Conservation (phyloP, 495 filamentous ascomycete genomes). For the Viridothelium virens region DNA sequence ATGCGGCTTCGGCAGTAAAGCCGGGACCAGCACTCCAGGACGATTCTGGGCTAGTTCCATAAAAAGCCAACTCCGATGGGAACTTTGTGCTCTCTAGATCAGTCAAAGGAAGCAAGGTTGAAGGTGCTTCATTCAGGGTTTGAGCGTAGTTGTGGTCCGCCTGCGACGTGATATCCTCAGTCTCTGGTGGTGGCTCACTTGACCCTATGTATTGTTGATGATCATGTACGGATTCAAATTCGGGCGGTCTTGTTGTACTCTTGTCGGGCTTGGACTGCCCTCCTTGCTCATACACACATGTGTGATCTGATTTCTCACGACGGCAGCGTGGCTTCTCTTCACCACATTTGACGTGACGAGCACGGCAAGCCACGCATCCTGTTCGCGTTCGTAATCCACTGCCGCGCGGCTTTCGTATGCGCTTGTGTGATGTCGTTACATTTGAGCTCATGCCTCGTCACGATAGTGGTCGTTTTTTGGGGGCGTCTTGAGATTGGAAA, state of each 20-base stretch:
- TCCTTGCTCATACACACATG: slow-evolving; percentile 4
- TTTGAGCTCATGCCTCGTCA: not conserved
- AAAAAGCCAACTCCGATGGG: slow-evolving; percentile 1
- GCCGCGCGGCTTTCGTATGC: slow-evolving; percentile 12
- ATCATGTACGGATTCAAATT: not conserved
- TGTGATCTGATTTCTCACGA: slow-evolving; percentile 5
- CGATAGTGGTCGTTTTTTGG: not conserved
- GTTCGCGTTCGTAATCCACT: slow-evolving; percentile 11
- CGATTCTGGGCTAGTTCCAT: slow-evolving; percentile 11
- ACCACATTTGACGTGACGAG: slow-evolving; percentile 9
- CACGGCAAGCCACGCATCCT: slow-evolving; percentile 9
- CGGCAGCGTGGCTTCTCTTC: slow-evolving; percentile 10
- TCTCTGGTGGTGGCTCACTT: slow-evolving; percentile 2
- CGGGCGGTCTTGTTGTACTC: not conserved
- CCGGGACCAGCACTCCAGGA: slow-evolving; percentile 10
- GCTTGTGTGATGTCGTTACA: slow-evolving; percentile 8
- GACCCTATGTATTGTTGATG: not conserved
- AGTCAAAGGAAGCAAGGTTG: not conserved
- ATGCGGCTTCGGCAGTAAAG: slow-evolving; percentile 10
- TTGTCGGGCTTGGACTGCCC: not conserved
- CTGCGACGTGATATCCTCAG: not conserved
- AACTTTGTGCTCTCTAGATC: not conserved
- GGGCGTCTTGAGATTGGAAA: not conserved
- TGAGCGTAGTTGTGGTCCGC: not conserved
- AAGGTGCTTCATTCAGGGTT: not conserved